Evolutionary conservation across 2,329 filamentous ascomycete species (phyloP).

Genomic region (Pseudocercospora vitis): DNA sequence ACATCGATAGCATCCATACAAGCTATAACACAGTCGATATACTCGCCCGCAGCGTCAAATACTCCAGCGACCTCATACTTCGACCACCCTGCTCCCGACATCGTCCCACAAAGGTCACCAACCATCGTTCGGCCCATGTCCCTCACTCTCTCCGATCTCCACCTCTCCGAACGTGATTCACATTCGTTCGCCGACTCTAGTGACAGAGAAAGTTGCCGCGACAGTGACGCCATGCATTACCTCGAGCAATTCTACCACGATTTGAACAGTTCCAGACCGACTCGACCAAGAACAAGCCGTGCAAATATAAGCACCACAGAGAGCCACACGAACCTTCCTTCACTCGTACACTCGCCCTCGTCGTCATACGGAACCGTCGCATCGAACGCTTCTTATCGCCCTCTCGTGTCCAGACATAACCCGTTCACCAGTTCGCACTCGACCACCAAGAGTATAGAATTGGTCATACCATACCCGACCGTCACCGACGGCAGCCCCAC

Average conservation of each 20-base stretch:
- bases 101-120: constrained; percentile 50
- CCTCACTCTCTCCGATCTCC: constrained; percentile 46
- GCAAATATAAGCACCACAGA: constrained; percentile 15
- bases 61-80: constrained; percentile 27
- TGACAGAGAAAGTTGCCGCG: constrained; percentile 17
- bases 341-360: constrained; percentile 49
- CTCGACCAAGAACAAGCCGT: constrained; percentile 25
- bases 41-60: constrained; percentile 32
- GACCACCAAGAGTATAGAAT: constrained; percentile 40
- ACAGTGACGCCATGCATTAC: constrained; percentile 45
- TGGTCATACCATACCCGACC: constrained; percentile 44
- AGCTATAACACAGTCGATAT: constrained; percentile 24
- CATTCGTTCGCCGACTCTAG: constrained; percentile 13
- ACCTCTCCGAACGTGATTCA: constrained; percentile 29
- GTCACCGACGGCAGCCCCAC: constrained; percentile 26
- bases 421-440: constrained; percentile 43
- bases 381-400: constrained; percentile 46
- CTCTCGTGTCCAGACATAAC: constrained; percentile 43
- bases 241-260: constrained; percentile 44
- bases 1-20: constrained; percentile 26
- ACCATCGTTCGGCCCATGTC: constrained; percentile 42
- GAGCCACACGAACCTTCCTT: constrained; percentile 42
- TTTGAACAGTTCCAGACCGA: constrained; percentile 25
- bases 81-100: constrained; percentile 39
- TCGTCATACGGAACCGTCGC: constrained; percentile 45